Evolutionary conservation across 345 rosid species (phyloP).

Genomic region (Linum trigynum): DNA sequence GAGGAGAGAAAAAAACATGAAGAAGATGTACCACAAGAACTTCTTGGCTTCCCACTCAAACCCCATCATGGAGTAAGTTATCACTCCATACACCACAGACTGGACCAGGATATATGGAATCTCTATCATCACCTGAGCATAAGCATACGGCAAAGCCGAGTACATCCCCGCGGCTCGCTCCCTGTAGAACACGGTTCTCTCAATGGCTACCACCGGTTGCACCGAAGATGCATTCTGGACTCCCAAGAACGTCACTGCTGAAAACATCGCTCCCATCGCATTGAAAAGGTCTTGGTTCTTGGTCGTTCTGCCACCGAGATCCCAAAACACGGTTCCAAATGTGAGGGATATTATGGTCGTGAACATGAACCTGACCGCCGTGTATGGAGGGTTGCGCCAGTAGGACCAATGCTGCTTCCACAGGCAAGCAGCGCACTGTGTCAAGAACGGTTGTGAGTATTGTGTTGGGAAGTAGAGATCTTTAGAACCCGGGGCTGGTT

Average conservation of each 20-base stretch:
- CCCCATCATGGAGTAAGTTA: no score
- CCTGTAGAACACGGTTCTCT: constrained; percentile 1
- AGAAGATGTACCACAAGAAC: no score
- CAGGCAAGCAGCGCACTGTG: background rate
- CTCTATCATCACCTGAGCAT: background rate
- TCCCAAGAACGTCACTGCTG: background rate
- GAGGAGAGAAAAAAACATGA: no score
- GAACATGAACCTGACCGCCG: constrained; percentile 1
- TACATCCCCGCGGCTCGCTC: constrained; percentile 4
- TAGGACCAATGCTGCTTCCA: constrained; percentile 5
- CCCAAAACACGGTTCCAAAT: constrained; percentile 1
- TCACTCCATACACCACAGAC: no score
- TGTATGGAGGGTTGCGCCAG: constrained; percentile 1
- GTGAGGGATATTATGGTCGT: background rate
- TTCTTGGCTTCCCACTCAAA: no score
- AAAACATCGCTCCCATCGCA: constrained; percentile 1
- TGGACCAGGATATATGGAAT: no score
- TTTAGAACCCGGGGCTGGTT: background rate
- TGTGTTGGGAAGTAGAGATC: background rate
- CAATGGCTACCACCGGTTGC: constrained; percentile 3
- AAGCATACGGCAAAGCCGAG: background rate
- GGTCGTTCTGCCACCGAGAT: background rate
- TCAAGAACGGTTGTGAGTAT: background rate
- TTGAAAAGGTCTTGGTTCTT: background rate
- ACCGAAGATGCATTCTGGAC: constrained; percentile 2